Base-by-base conservation (phyloP, 192 early-diverging fungal species). In the Dispira parvispora region DNA sequence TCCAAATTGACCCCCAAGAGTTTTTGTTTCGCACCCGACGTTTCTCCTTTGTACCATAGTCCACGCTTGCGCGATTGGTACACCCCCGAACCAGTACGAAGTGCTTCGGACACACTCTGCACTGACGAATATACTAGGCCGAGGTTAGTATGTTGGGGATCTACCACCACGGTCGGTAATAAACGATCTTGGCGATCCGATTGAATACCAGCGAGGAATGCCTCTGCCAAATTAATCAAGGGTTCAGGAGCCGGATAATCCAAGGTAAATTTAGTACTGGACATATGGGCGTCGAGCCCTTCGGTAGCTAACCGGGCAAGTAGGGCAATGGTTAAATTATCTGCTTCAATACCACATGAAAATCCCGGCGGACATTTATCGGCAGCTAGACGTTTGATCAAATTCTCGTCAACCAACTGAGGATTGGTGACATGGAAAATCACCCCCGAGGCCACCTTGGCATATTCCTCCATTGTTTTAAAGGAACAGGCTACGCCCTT, bases 11-110 rank as follows among this genome's bases (percentile, higher is more conserved):
- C 74, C 32, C 78, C 78, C 42, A 86, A 65, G 58, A 99, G 75
- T 42, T 78, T 75, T 71, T 99, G 96, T n/a, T 87, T 89, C 5
- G 96, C 87, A 43, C 93, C 94, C 0, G 94, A 97, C 0, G 96
- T 91, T 46, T 82, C 75, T 11, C 96, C 96, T 73, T 99, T 99
- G 71, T 90, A 82, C 96, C 96, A 99, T 13, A 99, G 76, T 21
- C 92, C 92, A 47, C 91, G 79, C 18, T 57, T 43, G 52, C 96
- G 79, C 43, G 88, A 91, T 71, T 90, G 87, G 77, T 96, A 99
- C 12, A 96, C 91, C n/a, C 96, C 96, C 52, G 80, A 71, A 6
- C 83, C 78, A 0, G 82, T 82, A 26, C 75, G 75, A 52, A 99
- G 69, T 0, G 93, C 82, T 58, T 94, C 90, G 4, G 78, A 71